Percentiles rank a stretch among this genome's conserved stretches.
These are phyloP conservation scores for Fusarium sambucinum DNA, from an alignment of 2,329 filamentous ascomycete genomes.

Conservation along the genomic window DNA sequence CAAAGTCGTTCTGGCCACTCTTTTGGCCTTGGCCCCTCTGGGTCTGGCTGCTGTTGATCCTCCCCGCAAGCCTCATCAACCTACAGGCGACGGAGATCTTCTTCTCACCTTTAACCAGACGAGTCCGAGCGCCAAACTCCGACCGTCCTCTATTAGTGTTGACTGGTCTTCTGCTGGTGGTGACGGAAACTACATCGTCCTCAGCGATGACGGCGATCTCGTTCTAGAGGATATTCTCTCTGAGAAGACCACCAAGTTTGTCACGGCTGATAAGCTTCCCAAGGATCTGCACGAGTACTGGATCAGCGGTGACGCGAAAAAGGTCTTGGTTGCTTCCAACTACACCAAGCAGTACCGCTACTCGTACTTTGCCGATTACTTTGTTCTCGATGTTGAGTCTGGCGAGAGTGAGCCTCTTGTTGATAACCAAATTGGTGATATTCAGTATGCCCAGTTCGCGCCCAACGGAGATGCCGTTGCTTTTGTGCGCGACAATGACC, in stretches of 20 bases:
- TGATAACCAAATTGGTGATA: conserved; percentile 70
- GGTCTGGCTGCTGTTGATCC: conserved; percentile 60
- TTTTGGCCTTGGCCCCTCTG: conserved; percentile 39
- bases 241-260: conserved; percentile 66
- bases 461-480: conserved; percentile 70
- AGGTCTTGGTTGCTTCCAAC: conserved; percentile 73
- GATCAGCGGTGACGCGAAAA: conserved; percentile 70
- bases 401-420: conserved; percentile 68
- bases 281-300: conserved; percentile 67
- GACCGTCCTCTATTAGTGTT: conserved; percentile 61
- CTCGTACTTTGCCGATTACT: conserved; percentile 76
- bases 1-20: conserved; percentile 24
- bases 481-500: conserved; percentile 75
- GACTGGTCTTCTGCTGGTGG: conserved; percentile 69
- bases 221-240: conserved; percentile 72
- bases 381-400: conserved; percentile 70
- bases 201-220: conserved; percentile 63
- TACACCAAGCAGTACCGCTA: conserved; percentile 76
- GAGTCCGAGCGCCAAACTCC: conserved; percentile 60
- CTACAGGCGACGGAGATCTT: conserved; percentile 66
- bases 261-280: conserved; percentile 69
- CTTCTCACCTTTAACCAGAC: conserved; percentile 72
- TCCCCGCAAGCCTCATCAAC: conserved; percentile 65
- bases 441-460: conserved; percentile 75
- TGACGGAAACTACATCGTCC: conserved; percentile 72